A percentile compares a stretch with the other conserved stretches of the same genome.
Evolutionary conservation across 202 grass and related monocot genomes (phyloP).

Genomic region (Schoenoplectus tabernaemontani): DNA sequence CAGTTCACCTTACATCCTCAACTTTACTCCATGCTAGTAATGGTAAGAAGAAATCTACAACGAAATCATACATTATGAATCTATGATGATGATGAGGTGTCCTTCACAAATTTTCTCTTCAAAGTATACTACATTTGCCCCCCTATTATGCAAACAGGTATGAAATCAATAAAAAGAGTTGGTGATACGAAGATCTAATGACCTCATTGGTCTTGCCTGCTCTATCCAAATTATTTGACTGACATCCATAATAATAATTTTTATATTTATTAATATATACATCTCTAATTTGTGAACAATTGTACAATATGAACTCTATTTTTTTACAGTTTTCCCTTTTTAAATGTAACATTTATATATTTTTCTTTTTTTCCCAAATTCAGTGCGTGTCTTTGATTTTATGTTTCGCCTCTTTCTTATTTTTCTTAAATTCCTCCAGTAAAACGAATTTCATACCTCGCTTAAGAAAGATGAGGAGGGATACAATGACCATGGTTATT

Average conservation of each 20-base stretch:
- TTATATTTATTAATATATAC: no score
- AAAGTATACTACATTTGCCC: background rate
- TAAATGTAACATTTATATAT: no score
- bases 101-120: slow-evolving; percentile 8
- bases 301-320: no score
- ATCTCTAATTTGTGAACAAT: no score
- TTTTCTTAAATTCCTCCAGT: no score
- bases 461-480: no score
- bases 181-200: slow-evolving; percentile 22
- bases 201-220: slow-evolving; percentile 17
- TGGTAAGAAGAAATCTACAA: background rate
- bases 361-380: no score
- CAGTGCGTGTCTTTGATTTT: no score
- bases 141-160: background rate
- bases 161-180: background rate
- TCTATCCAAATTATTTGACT: slow-evolving; percentile 20
- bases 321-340: no score
- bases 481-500: no score
- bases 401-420: no score
- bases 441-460: no score
- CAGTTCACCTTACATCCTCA: slow-evolving; percentile 7
- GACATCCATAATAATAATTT: background rate
- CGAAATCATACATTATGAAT: background rate
- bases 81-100: slow-evolving; percentile 14
- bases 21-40: slow-evolving; percentile 25